phyloP scores from a whole-genome alignment of 768 basidiomycete species.

The Mycena belliarum region DNA sequence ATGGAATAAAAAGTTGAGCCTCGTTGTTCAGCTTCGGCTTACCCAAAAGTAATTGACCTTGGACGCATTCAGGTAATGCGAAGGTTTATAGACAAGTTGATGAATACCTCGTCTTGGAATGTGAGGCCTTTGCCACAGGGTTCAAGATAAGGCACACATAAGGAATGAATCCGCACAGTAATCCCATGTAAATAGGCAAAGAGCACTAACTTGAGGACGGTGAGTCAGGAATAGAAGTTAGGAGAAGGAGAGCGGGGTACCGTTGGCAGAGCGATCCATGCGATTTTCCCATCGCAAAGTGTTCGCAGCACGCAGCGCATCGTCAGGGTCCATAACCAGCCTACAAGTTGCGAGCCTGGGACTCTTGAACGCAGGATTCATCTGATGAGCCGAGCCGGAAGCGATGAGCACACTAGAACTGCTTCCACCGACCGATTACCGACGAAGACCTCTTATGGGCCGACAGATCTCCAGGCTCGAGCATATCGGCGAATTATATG shows the following conservation, averaged over 20 bases:
- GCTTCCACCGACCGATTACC: slow-evolving; percentile 2
- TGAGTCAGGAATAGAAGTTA: background rate
- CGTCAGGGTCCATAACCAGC: background rate
- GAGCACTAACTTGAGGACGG: slow-evolving; percentile 13
- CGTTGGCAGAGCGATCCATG: slow-evolving; percentile 17
- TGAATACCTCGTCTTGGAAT: slow-evolving; percentile 16
- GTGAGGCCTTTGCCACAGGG: background rate
- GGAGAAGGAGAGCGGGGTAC: background rate
- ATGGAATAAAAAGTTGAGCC: too few species aligned
- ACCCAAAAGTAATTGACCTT: slow-evolving; percentile 22
- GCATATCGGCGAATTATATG: too few species aligned
- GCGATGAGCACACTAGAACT: background rate
- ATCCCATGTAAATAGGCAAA: slow-evolving; percentile 18
- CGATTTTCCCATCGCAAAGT: slow-evolving; percentile 16
- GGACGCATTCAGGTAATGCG: background rate
- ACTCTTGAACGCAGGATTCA: too few species aligned
- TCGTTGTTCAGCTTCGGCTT: background rate
- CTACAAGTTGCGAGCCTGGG: background rate
- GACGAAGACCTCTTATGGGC: background rate
- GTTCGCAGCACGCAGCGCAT: background rate
- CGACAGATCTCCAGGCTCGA: background rate
- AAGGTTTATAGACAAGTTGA: too few species aligned
- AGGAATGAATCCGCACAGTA: slow-evolving; percentile 8
- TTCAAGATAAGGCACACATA: background rate
- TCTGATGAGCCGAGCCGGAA: slow-evolving; percentile 11